Evolutionary conservation across 768 basidiomycete species (phyloP).

Genomic region (Suillus placidus): DNA sequence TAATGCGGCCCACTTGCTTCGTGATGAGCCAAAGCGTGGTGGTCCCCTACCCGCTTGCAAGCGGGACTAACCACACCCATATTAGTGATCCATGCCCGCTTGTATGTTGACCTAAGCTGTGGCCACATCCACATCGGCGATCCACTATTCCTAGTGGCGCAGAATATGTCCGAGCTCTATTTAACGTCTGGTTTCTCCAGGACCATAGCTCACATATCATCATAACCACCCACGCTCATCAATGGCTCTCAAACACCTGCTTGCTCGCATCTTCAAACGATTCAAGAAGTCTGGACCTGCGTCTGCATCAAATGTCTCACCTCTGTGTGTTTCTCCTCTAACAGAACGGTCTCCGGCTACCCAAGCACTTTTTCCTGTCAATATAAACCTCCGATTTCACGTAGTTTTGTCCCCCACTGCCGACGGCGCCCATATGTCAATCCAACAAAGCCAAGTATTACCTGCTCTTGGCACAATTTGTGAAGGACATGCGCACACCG

Average conservation of each 20-base stretch:
- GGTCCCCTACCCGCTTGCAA: not conserved
- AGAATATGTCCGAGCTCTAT: not conserved
- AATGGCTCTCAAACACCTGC: constrained; percentile 2
- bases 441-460: not conserved
- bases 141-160: not conserved
- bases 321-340: not conserved
- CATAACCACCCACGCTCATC: not conserved
- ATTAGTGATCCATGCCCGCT: not conserved
- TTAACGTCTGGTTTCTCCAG: not conserved
- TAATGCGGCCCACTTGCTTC: not conserved
- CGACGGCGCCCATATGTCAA: not conserved
- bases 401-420: not conserved
- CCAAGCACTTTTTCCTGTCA: not conserved
- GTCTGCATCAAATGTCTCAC: not conserved
- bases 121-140: not conserved
- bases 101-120: not conserved
- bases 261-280: constrained; percentile 2
- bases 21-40: constrained; percentile 1
- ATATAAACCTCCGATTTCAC: not conserved
- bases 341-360: not conserved
- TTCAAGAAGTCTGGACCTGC: not conserved
- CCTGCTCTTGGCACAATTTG: not conserved
- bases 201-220: not conserved
- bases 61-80: not conserved
- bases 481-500: not conserved